Base-by-base conservation (phyloP, 2,329 filamentous ascomycete species). In the Cladosporium sp. region DNA sequence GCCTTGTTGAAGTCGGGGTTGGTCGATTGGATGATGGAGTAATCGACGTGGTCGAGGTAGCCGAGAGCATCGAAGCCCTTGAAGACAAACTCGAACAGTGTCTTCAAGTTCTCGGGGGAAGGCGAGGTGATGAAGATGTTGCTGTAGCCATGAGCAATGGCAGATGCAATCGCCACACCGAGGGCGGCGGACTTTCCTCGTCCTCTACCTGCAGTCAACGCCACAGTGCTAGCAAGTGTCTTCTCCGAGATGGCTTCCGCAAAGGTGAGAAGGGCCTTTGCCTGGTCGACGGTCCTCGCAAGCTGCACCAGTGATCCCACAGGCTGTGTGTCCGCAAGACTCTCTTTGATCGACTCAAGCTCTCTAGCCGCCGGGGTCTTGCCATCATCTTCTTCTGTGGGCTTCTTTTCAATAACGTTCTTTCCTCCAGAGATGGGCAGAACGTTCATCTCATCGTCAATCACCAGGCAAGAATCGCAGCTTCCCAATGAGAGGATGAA, bases 1-100 rank as follows among this genome's bases (percentile, higher is more conserved):
- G 93, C 93, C 74, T 98, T 98, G 77, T 97, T 96, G 75, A 97
- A 96, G 59, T 96, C 92, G 0, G 93, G 92, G 68, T 98, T 96
- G 3, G 92, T 97, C 1, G 91, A 96, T 65, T 98, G 93, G 51
- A 97, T 90, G 59, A 98, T 97, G 48, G 90, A 94, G 72, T 98
- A 98, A 66, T 98, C 93, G 59, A 90, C 83, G 65, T 98, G 93
- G 61, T 98, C 93, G 56, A 90, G 82, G 64, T 98, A 98, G 27
- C 86, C 88, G 22, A 98, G 77, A 9, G 91, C 88, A 67, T 98
- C 93, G 62, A 98, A 98, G 0, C 91, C 93, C 69, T 96, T 97
- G 78, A 98, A 96, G 15, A 98, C 82, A 62, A 98, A 98, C 63
- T 98, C 91, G 66, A 98, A 98, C 7, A 98, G 77, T 0, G 93